Percentiles rank a stretch among this genome's conserved stretches.
Evolutionary conservation across 345 rosid species (phyloP).

Genomic region (Moricandia moricandioides): DNA sequence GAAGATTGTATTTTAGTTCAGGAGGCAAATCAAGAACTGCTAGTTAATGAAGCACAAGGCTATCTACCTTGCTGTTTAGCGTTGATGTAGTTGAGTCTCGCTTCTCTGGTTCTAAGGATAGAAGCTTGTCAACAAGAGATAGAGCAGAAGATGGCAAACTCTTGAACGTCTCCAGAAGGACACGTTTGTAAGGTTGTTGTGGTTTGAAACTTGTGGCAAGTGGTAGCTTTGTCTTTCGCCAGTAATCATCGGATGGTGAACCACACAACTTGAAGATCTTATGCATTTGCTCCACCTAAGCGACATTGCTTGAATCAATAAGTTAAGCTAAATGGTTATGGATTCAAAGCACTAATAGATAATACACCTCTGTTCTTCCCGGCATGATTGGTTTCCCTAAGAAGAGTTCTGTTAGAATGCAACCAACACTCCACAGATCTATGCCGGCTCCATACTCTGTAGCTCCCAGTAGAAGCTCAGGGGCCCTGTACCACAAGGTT

Average conservation of each 20-base stretch:
- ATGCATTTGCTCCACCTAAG: conserved; percentile 94
- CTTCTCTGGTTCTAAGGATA: conserved; percentile 76
- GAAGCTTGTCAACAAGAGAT: conserved; percentile 78
- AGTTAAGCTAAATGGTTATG: background rate
- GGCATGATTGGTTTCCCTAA: conserved; percentile 72
- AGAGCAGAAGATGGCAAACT: conserved; percentile 75
- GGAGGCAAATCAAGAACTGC: conserved; percentile 11
- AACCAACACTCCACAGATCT: conserved; percentile 99
- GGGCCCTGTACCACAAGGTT: conserved; percentile 95
- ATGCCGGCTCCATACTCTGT: conserved; percentile 83
- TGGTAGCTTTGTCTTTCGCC: conserved; percentile 86
- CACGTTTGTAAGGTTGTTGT: conserved; percentile 85
- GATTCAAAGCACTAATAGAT: background rate
- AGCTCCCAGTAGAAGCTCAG: conserved; percentile 96
- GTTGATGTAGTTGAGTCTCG: conserved; percentile 57
- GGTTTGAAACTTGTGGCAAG: conserved; percentile 90
- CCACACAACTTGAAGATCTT: conserved; percentile 97
- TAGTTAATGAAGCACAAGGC: background rate
- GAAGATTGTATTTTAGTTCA: background rate
- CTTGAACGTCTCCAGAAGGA: conserved; percentile 75
- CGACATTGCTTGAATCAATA: conserved; percentile 8
- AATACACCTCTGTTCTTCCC: too few relatives aligned
- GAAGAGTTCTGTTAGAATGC: conserved; percentile 84
- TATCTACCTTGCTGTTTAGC: conserved; percentile 54
- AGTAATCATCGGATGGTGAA: conserved; percentile 86